These are phyloP conservation scores for Aspergillus amoenus DNA, from an alignment of 2,329 filamentous ascomycete genomes.

Conservation along the genomic window DNA sequence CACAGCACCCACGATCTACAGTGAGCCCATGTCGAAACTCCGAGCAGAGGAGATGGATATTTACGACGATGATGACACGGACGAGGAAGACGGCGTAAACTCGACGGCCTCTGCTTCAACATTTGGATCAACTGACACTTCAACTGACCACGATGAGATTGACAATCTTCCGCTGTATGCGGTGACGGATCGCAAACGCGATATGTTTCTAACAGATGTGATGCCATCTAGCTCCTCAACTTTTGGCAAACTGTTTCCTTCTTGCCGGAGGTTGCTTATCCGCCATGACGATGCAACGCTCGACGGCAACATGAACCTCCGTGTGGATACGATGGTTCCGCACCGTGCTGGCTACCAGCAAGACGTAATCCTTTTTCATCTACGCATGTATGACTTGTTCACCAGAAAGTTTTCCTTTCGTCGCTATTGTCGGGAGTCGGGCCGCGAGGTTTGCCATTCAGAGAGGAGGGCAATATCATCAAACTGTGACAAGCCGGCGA, in stretches of 20 bases:
- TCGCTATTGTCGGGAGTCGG: constrained; percentile 88
- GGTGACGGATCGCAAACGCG: constrained; percentile 51
- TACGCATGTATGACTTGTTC: constrained; percentile 89
- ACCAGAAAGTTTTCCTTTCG: constrained; percentile 86
- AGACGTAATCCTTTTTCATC: constrained; percentile 80
- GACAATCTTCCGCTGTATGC: constrained; percentile 53
- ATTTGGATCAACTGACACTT: constrained; percentile 71
- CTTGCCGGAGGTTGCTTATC: constrained; percentile 74
- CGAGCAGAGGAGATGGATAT: constrained; percentile 14
- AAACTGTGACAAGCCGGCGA: constrained; percentile 50
- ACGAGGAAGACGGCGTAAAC: not conserved
- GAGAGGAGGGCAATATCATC: constrained; percentile 59
- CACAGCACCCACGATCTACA: constrained; percentile 41
- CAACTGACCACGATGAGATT: constrained; percentile 60
- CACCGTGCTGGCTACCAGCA: constrained; percentile 58
- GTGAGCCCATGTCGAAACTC: constrained; percentile 30
- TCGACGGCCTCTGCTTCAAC: constrained; percentile 68
- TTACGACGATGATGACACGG: constrained; percentile 11
- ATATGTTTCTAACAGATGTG: constrained; percentile 63
- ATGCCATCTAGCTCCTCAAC: constrained; percentile 76
- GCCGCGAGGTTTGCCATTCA: constrained; percentile 89
- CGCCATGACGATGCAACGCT: constrained; percentile 85
- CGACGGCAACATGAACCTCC: constrained; percentile 96
- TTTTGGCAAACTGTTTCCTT: constrained; percentile 85
- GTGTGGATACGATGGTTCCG: constrained; percentile 73